Evolutionary conservation across 495 filamentous ascomycete genomes (phyloP).

Genomic region (Penicillium manginii): DNA sequence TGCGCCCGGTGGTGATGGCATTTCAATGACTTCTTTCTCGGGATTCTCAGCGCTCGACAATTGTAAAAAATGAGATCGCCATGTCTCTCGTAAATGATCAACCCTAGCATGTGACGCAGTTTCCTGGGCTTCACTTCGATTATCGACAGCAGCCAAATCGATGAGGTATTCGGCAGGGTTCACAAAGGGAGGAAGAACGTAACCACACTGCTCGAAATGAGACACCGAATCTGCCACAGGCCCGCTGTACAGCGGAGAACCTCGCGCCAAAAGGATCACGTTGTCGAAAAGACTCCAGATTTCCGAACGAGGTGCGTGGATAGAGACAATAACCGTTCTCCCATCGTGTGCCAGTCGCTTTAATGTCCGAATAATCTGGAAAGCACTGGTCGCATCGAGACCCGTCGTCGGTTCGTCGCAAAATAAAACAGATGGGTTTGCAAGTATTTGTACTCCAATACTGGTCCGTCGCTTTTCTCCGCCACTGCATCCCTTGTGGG

Average conservation of each 20-base stretch:
- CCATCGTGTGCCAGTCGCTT: constrained; percentile 68
- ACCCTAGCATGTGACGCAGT: constrained; percentile 58
- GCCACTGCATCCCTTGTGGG: constrained; percentile 74
- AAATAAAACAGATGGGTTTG: constrained; percentile 75
- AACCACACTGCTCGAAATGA: constrained; percentile 61
- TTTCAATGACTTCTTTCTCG: constrained; percentile 2
- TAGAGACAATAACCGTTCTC: constrained; percentile 70
- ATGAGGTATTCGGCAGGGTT: constrained; percentile 77
- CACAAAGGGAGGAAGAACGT: constrained; percentile 64
- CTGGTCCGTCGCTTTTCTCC: constrained; percentile 75
- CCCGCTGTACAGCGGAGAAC: constrained; percentile 68
- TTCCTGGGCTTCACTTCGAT: constrained; percentile 63
- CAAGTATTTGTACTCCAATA: constrained; percentile 74
- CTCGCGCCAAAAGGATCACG: constrained; percentile 64
- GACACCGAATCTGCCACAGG: constrained; percentile 51
- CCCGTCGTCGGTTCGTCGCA: constrained; percentile 79
- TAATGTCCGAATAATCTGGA: constrained; percentile 68
- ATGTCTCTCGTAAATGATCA: constrained; percentile 54
- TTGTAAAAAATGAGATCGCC: constrained; percentile 40
- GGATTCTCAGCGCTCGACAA: constrained; percentile 11
- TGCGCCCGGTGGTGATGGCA: background rate
- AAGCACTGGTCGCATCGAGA: constrained; percentile 75
- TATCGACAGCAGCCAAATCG: constrained; percentile 72
- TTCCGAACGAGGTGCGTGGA: constrained; percentile 75
- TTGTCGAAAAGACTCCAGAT: constrained; percentile 76